Base-by-base conservation (phyloP, 1,139 yeast species). In the Candida sp. region DNA sequence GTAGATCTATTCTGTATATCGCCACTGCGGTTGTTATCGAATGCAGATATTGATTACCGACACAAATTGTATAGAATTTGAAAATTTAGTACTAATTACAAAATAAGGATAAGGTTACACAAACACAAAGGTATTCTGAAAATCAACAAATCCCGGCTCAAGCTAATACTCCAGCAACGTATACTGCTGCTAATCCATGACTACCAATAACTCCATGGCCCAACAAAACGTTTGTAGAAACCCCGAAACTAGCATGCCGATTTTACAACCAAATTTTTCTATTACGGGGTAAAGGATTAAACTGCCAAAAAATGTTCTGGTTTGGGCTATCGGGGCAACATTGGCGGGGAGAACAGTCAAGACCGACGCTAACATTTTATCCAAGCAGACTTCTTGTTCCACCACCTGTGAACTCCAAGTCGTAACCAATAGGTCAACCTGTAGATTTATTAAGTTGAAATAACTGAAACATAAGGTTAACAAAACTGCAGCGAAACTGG, bases 371-470 rank as follows among this genome's bases (percentile, higher is more conserved):
- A 57, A 38, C 57, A 56, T 55, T 5, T 52, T 43, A 36, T 47
- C 55, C 36, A 64, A 51, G 5, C 58, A 62, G 46, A 66, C 65
- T 47, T 64, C 69, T 9, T 40, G 41, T 35, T 53, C 68, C 61
- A 12, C 68, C 68, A 2, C 70, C 70, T 36, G 64, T 63, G 44
- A 63, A 63, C 5, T 68, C 68, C 22, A 68, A 66, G 44, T 66
- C 70, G 43, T 66, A 66, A 8, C 70, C 70, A 39, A 65, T 63
- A n/a, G n/a, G n/a, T n/a, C n/a, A n/a, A n/a, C n/a, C n/a, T n/a
- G n/a, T n/a, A n/a, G n/a, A n/a, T n/a, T n/a, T n/a, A n/a, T n/a
- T n/a, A n/a, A n/a, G n/a, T n/a, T n/a, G n/a, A n/a, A n/a, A n/a
- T n/a, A n/a, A n/a, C n/a, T n/a, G n/a, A n/a, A n/a, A n/a, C n/a